Percentiles rank a stretch among this genome's conserved stretches.
These are phyloP conservation scores for Lojkania enalia DNA, from an alignment of 2,329 filamentous ascomycete genomes.

Conservation along the genomic window DNA sequence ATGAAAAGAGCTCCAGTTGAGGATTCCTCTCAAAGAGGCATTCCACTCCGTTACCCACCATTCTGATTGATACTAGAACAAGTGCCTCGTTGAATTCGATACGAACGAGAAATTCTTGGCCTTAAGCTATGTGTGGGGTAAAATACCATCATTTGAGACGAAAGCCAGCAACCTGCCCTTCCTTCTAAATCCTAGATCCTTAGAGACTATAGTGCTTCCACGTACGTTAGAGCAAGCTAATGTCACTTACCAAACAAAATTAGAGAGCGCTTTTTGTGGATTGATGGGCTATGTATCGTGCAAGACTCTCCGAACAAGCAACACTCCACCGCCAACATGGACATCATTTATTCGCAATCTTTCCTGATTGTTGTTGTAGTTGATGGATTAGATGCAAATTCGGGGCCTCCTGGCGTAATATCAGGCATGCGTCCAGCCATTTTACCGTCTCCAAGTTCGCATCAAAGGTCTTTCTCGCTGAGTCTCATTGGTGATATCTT, in stretches of 20 bases:
- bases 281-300: conserved; percentile 3
- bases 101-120: conserved; percentile 1
- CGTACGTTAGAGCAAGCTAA: background rate
- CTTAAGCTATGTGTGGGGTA: conserved; percentile 9
- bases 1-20: background rate
- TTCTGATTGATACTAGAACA: conserved; percentile 1
- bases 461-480: background rate
- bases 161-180: background rate
- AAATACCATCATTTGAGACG: background rate
- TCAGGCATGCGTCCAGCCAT: background rate
- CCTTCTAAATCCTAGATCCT: background rate
- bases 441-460: no score
- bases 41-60: background rate
- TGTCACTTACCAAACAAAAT: background rate
- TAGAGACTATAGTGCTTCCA: background rate
- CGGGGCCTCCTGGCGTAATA: background rate
- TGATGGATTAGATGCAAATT: background rate
- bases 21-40: background rate
- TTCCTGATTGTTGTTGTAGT: conserved; percentile 2
- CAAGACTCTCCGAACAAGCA: conserved; percentile 6
- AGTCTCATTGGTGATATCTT: background rate
- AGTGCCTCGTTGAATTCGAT: background rate
- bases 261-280: conserved; percentile 3
- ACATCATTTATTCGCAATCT: conserved; percentile 1
- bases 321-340: conserved; percentile 1